phyloP scores from a whole-genome alignment of 129 eudicot species.

The Heracleum sosnowskyi region DNA sequence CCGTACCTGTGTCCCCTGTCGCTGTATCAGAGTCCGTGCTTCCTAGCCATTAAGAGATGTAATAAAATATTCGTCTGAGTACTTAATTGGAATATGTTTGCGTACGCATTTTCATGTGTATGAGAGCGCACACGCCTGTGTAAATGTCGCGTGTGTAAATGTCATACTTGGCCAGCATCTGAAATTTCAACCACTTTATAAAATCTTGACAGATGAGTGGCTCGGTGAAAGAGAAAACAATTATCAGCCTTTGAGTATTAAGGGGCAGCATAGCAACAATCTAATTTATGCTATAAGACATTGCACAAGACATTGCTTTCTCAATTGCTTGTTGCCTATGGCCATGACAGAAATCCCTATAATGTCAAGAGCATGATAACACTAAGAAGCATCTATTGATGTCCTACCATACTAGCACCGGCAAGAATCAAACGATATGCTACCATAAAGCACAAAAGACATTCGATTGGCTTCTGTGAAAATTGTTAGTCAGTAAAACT shows the following conservation, averaged over 20 bases:
- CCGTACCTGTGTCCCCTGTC: too few relatives aligned
- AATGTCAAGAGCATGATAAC: too few relatives aligned
- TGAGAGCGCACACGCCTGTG: not conserved
- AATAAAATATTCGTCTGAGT: too few relatives aligned
- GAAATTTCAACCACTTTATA: too few relatives aligned
- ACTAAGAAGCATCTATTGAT: not conserved
- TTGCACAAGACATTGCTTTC: too few relatives aligned
- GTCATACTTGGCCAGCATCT: not conserved
- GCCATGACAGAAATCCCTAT: too few relatives aligned
- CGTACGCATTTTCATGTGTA: not conserved
- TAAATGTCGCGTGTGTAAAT: too few relatives aligned
- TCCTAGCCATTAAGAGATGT: too few relatives aligned
- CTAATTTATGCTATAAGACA: too few relatives aligned
- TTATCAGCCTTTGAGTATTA: too few relatives aligned
- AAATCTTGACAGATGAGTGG: not conserved
- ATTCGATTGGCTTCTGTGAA: not conserved
- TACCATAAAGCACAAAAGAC: not conserved
- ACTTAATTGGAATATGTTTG: not conserved
- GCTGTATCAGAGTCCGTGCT: too few relatives aligned
- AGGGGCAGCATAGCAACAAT: constrained; percentile 45
- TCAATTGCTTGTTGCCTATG: too few relatives aligned
- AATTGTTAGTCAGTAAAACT: not conserved
- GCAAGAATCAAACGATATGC: not conserved
- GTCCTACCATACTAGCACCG: not conserved
- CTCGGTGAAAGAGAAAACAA: not conserved